Conservation (phyloP, 176 grass and related monocot species). For the Aegilops sharonensis region DNA sequence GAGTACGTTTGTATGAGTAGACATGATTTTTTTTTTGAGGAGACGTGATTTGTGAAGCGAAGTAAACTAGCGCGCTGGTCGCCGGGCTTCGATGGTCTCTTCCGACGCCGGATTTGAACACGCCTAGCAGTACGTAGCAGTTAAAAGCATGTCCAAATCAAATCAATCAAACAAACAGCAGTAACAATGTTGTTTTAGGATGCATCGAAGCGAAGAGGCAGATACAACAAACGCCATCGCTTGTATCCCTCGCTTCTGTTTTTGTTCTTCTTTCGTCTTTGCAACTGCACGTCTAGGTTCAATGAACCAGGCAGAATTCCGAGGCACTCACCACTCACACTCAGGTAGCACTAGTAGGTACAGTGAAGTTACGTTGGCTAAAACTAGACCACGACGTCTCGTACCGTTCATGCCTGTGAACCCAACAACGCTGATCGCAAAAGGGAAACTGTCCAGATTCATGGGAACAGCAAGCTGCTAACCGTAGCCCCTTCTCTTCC, state of each 20-base stretch:
- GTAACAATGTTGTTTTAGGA: not conserved
- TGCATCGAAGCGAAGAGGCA: not conserved
- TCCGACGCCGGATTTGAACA: not conserved
- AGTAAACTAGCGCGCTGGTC: not conserved
- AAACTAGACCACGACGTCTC: slow-evolving; percentile 15
- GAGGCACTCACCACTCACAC: not conserved
- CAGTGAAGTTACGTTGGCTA: not conserved
- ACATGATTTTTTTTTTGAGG: not conserved
- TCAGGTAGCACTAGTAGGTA: not conserved
- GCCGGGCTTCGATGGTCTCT: not conserved
- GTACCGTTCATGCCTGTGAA: not conserved
- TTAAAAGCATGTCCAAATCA: not conserved
- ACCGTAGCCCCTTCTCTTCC: not conserved
- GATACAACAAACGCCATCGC: not conserved
- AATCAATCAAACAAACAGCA: not conserved
- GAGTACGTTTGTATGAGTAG: not conserved
- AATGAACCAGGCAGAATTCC: slow-evolving; percentile 18
- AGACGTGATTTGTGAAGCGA: not conserved
- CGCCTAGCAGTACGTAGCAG: not conserved
- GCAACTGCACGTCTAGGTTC: slow-evolving; percentile 39
- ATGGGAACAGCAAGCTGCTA: not conserved
- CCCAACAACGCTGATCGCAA: not conserved
- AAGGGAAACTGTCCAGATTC: slow-evolving; percentile 38
- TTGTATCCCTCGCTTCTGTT: not conserved
- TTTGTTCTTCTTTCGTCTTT: not conserved